These are phyloP conservation scores for Gentiana straminea DNA, from an alignment of 257 asterid species.

Conservation along the genomic window DNA sequence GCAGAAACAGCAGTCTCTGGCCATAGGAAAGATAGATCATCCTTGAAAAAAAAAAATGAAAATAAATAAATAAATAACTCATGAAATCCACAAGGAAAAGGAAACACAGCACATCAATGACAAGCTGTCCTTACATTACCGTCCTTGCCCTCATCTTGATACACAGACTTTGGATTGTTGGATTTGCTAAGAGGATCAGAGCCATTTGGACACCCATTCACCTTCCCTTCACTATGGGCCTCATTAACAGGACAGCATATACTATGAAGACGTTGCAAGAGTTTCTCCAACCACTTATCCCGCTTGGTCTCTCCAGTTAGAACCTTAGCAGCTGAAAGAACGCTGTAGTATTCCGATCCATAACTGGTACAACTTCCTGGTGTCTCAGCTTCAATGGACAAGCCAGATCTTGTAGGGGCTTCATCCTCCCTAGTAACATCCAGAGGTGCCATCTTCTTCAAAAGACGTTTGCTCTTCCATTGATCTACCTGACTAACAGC, in stretches of 20 bases:
- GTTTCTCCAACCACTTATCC: constrained; percentile 69
- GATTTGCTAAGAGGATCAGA: constrained; percentile 12
- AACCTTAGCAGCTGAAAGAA: constrained; percentile 34
- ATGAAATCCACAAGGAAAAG: not conserved
- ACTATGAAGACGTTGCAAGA: constrained; percentile 49
- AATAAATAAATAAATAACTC: constrained; percentile 1
- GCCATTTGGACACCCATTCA: constrained; percentile 17
- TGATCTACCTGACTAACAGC: constrained; percentile 49
- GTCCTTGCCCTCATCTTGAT: constrained; percentile 29
- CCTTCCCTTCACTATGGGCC: constrained; percentile 31
- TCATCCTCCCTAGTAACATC: constrained; percentile 68
- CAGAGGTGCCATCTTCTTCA: constrained; percentile 46
- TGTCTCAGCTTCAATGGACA: constrained; percentile 47
- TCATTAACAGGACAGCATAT: constrained; percentile 32
- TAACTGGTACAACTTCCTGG: constrained; percentile 45
- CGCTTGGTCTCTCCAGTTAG: constrained; percentile 61
- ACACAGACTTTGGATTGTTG: constrained; percentile 14
- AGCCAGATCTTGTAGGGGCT: constrained; percentile 30
- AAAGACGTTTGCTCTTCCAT: constrained; percentile 41
- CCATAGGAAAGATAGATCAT: constrained; percentile 37
- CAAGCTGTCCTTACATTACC: constrained; percentile 19
- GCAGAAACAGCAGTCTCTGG: constrained; percentile 56
- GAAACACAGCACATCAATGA: too few species aligned
- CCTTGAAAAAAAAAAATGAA: constrained; percentile 24
- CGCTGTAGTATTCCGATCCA: constrained; percentile 37